Base-by-base conservation (phyloP, 306 rosid species). In the Cucurbita moschata region DNA sequence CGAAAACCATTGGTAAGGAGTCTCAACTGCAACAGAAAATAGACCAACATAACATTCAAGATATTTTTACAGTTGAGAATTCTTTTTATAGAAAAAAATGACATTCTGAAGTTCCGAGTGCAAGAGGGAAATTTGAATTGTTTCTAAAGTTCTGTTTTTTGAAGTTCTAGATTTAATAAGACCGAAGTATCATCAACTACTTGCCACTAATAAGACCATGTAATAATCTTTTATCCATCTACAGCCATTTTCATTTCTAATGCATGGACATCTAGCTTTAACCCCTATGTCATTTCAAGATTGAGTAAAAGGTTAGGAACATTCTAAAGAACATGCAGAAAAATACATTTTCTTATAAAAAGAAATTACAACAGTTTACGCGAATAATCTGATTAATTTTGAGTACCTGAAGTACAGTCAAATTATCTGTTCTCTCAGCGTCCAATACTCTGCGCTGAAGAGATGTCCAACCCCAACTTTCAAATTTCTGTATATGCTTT, bases 391-490 rank as follows among this genome's bases (percentile, higher is more conserved):
- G 57, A 13, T 68, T 68, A 26, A 44, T 23, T 59, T 40, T 16
- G 14, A 76, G 40, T 81, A 79, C 97, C 96, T 94, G 97, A 83
- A 94, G 95, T 66, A 72, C 76, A 47, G 84, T 85, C 76, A 91
- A 76, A 82, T 75, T 71, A 77, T 89, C 90, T 8, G 90, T 88
- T 81, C 97, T 91, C 76, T 86, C 91, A 38, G 95, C 99, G 84
- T 91, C 88, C 72, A 94, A 80, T 55, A 94, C 88, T 63, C 96
- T 92, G 1, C 86, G 89, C 60, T 89, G 79, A 76, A 94, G 86
- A 61, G 97, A 91, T 77, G 77, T 74, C 99, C 97, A 94, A 55
- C 97, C 97, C 97, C 99, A 94, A 15, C 83, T 80, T 79, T 94
- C 96, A 81, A 91, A 94, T 81, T 91, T 94, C 47, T 88, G 96